Evolutionary conservation across 2,329 filamentous ascomycete genomes (phyloP).

Genomic region (Hymenoscyphus albidus): DNA sequence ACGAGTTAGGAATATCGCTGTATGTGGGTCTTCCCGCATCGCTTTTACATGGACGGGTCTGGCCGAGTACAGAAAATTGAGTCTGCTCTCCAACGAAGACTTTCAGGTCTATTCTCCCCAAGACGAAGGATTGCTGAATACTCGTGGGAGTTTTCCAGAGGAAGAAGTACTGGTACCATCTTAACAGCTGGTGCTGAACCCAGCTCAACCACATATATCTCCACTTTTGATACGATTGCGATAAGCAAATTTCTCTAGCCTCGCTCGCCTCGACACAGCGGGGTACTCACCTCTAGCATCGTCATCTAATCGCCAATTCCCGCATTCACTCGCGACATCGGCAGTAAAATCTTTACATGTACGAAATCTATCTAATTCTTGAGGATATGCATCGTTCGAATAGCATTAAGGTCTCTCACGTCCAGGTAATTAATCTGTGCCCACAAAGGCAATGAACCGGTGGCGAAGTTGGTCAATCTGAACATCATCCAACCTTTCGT

Average conservation of each 20-base stretch:
- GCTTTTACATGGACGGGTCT: too few species aligned
- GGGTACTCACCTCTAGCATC: neutral
- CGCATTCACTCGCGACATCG: neutral
- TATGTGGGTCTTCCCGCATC: too few species aligned
- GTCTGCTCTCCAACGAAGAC: too few species aligned
- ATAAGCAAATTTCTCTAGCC: neutral
- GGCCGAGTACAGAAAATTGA: too few species aligned
- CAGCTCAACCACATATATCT: neutral
- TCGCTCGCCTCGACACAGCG: neutral
- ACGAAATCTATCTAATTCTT: neutral
- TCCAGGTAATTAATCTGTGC: slow-evolving; percentile 27
- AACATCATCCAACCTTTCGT: slow-evolving; percentile 14
- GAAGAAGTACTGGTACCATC: too few species aligned
- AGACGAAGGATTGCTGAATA: too few species aligned
- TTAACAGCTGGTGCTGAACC: neutral
- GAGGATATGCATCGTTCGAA: slow-evolving; percentile 24
- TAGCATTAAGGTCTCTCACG: slow-evolving; percentile 19
- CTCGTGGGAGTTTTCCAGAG: too few species aligned
- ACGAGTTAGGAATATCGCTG: too few species aligned
- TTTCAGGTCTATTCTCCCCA: too few species aligned
- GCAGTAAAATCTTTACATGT: neutral
- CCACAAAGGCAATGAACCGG: slow-evolving; percentile 26
- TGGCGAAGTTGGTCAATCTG: slow-evolving; percentile 16
- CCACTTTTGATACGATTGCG: slow-evolving; percentile 1
- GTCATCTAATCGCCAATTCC: neutral